Conservation (phyloP, 345 rosid genomes). For the Streptanthus diversifolius region DNA sequence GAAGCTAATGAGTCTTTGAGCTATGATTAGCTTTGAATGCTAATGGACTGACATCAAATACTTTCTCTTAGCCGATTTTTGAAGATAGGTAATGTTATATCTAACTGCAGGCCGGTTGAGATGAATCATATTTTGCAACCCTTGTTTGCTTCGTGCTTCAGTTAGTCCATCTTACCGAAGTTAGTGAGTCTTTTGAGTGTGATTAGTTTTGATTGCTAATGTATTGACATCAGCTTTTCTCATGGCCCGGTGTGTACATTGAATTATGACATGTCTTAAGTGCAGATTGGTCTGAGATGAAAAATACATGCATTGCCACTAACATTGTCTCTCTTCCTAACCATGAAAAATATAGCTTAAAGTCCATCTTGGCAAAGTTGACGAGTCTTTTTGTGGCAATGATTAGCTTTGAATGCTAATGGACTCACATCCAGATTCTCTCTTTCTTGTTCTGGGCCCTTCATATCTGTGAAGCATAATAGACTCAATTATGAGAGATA, state of each 20-base stretch:
- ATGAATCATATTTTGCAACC: conserved; percentile 8
- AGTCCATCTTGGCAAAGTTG: conserved; percentile 7
- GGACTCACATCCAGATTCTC: conserved; percentile 34
- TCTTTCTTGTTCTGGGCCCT: conserved; percentile 1
- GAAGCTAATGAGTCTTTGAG: conserved; percentile 38
- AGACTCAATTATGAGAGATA: conserved; percentile 3
- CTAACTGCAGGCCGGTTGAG: conserved; percentile 17
- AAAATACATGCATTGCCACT: background rate
- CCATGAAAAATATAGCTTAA: background rate
- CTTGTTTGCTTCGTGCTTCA: background rate
- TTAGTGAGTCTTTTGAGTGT: background rate
- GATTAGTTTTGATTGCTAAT: conserved; percentile 22
- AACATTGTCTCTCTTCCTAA: background rate
- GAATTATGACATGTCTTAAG: background rate
- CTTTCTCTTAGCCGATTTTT: background rate
- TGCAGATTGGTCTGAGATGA: background rate
- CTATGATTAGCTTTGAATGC: conserved; percentile 39
- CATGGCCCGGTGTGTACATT: background rate
- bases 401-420: conserved; percentile 32
- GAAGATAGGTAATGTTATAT: conserved; percentile 13
- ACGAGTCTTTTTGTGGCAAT: background rate
- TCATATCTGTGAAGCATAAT: background rate
- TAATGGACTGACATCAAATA: conserved; percentile 40
- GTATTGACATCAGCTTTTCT: conserved; percentile 30
- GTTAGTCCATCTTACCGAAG: background rate